These are phyloP conservation scores for Verbena officinalis DNA, from an alignment of 257 asterid genomes.

Conservation along the genomic window DNA sequence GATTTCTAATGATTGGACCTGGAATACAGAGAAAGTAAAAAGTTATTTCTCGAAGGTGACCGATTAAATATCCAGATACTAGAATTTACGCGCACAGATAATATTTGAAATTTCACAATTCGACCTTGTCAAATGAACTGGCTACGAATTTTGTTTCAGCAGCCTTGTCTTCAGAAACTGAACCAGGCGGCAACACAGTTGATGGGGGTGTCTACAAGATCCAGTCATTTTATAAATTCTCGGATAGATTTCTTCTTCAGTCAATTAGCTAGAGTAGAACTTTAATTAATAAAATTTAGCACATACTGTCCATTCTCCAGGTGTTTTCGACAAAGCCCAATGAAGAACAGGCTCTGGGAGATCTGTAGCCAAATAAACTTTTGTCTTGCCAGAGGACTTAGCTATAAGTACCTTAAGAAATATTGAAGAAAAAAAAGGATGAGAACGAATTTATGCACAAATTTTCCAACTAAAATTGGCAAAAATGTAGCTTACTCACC, in stretches of 20 bases:
- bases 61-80: background rate
- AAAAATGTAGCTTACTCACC: slow-evolving; percentile 49
- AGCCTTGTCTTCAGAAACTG: slow-evolving; percentile 65
- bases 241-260: slow-evolving; percentile 12
- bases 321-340: slow-evolving; percentile 89
- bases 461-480: slow-evolving; percentile 4
- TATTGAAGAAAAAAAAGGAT: background rate
- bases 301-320: slow-evolving; percentile 91
- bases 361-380: slow-evolving; percentile 80
- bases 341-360: slow-evolving; percentile 80
- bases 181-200: slow-evolving; percentile 73
- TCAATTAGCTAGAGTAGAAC: slow-evolving; percentile 5
- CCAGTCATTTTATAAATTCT: slow-evolving; percentile 23
- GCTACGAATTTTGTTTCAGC: slow-evolving; percentile 65
- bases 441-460: background rate
- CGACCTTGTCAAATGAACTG: slow-evolving; percentile 60
- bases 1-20: slow-evolving; percentile 87
- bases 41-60: slow-evolving; percentile 20
- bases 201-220: slow-evolving; percentile 74
- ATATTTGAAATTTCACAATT: slow-evolving; percentile 11
- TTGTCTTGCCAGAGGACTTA: slow-evolving; percentile 58
- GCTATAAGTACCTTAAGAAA: slow-evolving; percentile 70
- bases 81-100: slow-evolving; percentile 22
- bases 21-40: slow-evolving; percentile 37
- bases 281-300: slow-evolving; percentile 14